A percentile compares a stretch with the other conserved stretches of the same genome.
Conservation (phyloP, 148 eudicot species). For the Vaccinium corymbosum region DNA sequence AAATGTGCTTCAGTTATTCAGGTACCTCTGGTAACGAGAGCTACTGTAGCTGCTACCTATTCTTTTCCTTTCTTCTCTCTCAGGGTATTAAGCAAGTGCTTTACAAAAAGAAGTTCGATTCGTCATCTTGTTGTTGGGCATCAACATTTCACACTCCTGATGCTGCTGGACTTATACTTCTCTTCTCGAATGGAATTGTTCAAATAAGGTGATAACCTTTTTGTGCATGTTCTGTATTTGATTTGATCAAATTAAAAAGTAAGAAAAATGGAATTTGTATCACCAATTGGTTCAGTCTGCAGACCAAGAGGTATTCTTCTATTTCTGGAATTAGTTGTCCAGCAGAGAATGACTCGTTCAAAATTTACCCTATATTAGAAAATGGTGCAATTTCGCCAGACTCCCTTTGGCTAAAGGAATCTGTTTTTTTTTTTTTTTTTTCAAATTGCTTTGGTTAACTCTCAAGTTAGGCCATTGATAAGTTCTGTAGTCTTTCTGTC, state of each 20-base stretch:
- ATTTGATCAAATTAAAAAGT: neutral
- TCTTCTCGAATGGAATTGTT: constrained; percentile 66
- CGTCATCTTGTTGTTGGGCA: constrained; percentile 77
- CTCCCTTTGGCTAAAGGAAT: neutral
- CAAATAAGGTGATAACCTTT: constrained; percentile 61
- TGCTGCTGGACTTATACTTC: constrained; percentile 58
- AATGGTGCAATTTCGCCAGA: neutral
- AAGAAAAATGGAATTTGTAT: neutral
- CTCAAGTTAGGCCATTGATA: neutral
- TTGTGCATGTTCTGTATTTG: constrained; percentile 2
- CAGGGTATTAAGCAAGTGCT: constrained; percentile 85
- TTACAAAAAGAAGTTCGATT: constrained; percentile 74
- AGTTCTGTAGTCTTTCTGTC: constrained; percentile 1
- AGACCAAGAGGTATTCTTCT: neutral
- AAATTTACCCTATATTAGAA: neutral
- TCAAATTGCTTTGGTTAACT: neutral
- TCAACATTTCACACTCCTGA: constrained; percentile 57
- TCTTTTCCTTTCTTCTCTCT: neutral
- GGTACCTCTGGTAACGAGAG: neutral
- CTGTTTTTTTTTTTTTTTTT: neutral
- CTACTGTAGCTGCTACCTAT: neutral
- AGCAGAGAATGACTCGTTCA: neutral
- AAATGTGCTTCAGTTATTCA: neutral
- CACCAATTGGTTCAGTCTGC: neutral
- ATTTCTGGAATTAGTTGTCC: constrained; percentile 6